phyloP scores from a whole-genome alignment of 208 protist genomes.

The Leishmania aethiopica region DNA sequence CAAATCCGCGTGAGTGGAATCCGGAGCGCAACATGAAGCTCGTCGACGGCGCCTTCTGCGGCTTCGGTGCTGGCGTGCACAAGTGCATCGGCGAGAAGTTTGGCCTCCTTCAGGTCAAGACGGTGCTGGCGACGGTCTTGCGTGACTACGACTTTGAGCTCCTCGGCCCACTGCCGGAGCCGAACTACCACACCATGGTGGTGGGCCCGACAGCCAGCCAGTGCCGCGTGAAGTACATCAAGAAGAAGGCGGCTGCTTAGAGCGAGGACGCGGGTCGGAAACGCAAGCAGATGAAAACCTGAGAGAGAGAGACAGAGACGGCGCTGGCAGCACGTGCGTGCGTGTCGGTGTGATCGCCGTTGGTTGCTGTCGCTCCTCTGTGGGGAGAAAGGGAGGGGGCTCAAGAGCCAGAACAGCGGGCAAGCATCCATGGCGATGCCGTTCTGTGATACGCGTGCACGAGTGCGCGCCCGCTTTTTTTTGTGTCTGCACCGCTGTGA shows the following conservation, averaged over 20 bases:
- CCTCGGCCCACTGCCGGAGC: constrained; percentile 67
- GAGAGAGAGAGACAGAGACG: constrained; percentile 6
- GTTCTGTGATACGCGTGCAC: too few relatives aligned
- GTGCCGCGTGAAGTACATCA: constrained; percentile 78
- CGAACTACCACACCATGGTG: constrained; percentile 91
- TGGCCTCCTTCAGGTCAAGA: constrained; percentile 93
- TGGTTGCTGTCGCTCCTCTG: not conserved
- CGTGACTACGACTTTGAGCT: constrained; percentile 91
- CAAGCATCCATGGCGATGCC: too few relatives aligned
- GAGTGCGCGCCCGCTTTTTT: not conserved
- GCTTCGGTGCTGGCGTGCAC: constrained; percentile 90
- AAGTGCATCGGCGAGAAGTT: constrained; percentile 95
- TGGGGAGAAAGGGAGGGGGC: too few relatives aligned
- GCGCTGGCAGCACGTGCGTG: not conserved
- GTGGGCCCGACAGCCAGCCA: constrained; percentile 75
- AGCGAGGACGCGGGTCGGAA: not conserved
- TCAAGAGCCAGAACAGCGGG: too few relatives aligned
- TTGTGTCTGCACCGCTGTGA: not conserved
- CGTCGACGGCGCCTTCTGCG: constrained; percentile 78
- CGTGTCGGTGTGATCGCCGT: not conserved
- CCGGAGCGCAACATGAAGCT: constrained; percentile 87
- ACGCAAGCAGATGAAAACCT: not conserved
- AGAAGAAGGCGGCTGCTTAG: constrained; percentile 37
- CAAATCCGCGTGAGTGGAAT: constrained; percentile 82
- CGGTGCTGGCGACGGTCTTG: constrained; percentile 84